These are phyloP conservation scores for Lachancea kluyveri DNA, from an alignment of 805 yeast genomes.

Conservation along the genomic window DNA sequence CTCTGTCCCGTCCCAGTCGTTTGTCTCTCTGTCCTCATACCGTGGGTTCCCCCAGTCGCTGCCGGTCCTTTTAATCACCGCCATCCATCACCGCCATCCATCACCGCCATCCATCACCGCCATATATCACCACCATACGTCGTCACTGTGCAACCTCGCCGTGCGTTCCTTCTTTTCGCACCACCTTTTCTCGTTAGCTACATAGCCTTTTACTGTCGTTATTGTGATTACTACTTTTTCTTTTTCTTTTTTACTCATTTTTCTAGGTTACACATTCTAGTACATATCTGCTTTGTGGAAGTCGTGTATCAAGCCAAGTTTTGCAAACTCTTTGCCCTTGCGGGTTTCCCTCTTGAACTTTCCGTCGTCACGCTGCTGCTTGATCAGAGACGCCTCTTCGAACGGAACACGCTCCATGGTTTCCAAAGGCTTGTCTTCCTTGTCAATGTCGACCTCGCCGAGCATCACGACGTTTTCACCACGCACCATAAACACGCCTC, in stretches of 20 bases:
- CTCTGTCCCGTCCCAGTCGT: too few relatives aligned
- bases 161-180: too few relatives aligned
- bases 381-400: slow-evolving; percentile 48
- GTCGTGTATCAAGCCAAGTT: slow-evolving; percentile 52
- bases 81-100: too few relatives aligned
- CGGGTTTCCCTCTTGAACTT: slow-evolving; percentile 37
- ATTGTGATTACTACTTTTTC: slow-evolving; percentile 1
- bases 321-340: slow-evolving; percentile 43
- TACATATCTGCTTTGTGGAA: slow-evolving; percentile 50
- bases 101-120: too few relatives aligned
- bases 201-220: too few relatives aligned
- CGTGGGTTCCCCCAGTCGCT: too few relatives aligned
- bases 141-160: too few relatives aligned
- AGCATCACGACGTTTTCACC: slow-evolving; percentile 94
- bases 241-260: background rate
- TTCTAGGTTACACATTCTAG: slow-evolving; percentile 34
- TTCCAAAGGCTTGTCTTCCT: slow-evolving; percentile 65
- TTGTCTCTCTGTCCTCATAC: too few relatives aligned
- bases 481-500: slow-evolving; percentile 83
- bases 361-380: slow-evolving; percentile 25
- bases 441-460: slow-evolving; percentile 89
- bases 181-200: too few relatives aligned
- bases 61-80: too few relatives aligned
- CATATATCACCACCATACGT: too few relatives aligned
- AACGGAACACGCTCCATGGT: slow-evolving; percentile 54